Base-by-base conservation (phyloP, 768 basidiomycete genomes). In the Rhizopogon sp. region DNA sequence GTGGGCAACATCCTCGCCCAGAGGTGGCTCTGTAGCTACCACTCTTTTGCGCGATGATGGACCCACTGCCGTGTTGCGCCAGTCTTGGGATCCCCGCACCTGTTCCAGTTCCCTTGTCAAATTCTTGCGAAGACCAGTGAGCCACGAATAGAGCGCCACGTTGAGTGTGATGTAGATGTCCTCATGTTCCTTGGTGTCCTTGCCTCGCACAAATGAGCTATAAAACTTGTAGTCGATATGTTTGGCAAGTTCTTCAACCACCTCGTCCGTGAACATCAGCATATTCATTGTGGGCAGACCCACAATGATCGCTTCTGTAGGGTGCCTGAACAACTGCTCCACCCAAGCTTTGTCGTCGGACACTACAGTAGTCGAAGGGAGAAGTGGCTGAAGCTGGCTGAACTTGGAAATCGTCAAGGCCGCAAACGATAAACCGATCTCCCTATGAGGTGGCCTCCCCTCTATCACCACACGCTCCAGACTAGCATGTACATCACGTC, bases 101-200 rank as follows among this genome's bases (percentile, higher is more conserved):
- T 88, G 87, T 22, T 89, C 87, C 80, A 93, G 81, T 64, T 92
- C 91, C 53, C 86, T 74, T 13, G 83, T 76, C 60, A 91, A 71
- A 56, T 83, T 88, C 68, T 89, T 91, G 55, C 88, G 82, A 40
- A 91, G 76, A 22, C 86, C 69, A 1, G 87, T 89, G 43, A 93
- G 79, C 88, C 89, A 91, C 8, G 88, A 81, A 63, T 92, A 92
- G 2, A 92, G 73, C 0, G 85, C 79, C 63, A 91, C 83, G 72
- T 93, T 93, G 59, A 93, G 75, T 3, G 89, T 87, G 69, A 93
- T 90, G 68, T 87, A 92, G 53, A 93, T 90, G 60, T 90, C 87
- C 60, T 90, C 85, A 31, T 78, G 75, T 49, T 82, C 79, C 60
- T 76, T 72, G 69, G 74, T 72, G 25, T 77, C 79, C 55, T 76